These are phyloP conservation scores for Astrothelium macrocarpum DNA, from an alignment of 495 filamentous ascomycete genomes.

Conservation along the genomic window DNA sequence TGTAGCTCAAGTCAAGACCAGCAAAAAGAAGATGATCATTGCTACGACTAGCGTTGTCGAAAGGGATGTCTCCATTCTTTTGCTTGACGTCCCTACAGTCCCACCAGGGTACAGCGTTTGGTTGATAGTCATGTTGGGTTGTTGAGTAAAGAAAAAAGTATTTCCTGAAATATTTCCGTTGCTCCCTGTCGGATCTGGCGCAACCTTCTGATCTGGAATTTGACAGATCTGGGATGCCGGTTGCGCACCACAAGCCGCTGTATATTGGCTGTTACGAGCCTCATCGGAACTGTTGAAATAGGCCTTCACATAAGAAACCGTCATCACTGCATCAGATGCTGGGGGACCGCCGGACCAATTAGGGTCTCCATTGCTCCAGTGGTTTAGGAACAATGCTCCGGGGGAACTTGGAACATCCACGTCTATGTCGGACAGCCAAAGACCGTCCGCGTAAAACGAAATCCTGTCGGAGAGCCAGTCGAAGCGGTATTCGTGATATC, in stretches of 20 bases:
- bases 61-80: neutral
- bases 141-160: conserved; percentile 51
- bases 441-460: conserved; percentile 55
- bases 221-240: conserved; percentile 40
- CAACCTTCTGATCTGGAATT: conserved; percentile 45
- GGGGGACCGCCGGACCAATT: conserved; percentile 64
- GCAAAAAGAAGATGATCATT: neutral
- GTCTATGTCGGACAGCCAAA: conserved; percentile 44
- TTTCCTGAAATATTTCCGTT: conserved; percentile 30
- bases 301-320: conserved; percentile 56
- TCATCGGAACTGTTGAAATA: conserved; percentile 63
- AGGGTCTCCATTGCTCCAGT: conserved; percentile 69
- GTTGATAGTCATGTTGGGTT: conserved; percentile 13
- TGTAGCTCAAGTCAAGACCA: neutral
- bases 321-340: conserved; percentile 45
- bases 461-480: conserved; percentile 56
- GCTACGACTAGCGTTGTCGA: neutral
- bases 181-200: conserved; percentile 26
- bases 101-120: conserved; percentile 8
- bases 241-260: conserved; percentile 11
- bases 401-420: conserved; percentile 43
- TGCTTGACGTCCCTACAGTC: neutral
- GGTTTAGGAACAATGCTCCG: conserved; percentile 58
- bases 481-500: conserved; percentile 67
- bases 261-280: conserved; percentile 3